Evolutionary conservation across 805 yeast species (phyloP), one percentile per base, ranked within the genome.

Genomic region (Metschnikowia aberdeeniae): DNA sequence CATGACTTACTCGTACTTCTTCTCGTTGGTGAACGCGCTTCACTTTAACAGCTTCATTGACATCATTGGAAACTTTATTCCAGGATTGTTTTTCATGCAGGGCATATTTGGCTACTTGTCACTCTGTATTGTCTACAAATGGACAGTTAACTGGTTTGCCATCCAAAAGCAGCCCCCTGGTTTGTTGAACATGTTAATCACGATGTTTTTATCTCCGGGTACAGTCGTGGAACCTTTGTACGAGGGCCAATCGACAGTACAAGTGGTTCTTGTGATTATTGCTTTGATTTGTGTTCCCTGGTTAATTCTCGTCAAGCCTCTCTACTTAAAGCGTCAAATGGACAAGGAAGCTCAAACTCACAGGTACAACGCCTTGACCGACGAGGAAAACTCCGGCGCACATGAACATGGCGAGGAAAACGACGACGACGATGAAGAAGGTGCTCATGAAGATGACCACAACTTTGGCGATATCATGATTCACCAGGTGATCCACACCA

Each of bases 401-500:
- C 45, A 40, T 20, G 54, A 49, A 36, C 60, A 57, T 30, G 60
- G 51, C 19, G 56, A 52, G 20, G 63, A 58, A 20, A 44, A 32
- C 35, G 81, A 72, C 31, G 80, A 70, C 13, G 78, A 72, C 39
- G 85, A 77, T 14, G 77, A 76, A n/a, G 73, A 47, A 45, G 80
- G 70, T 34, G 80, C 70, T 43, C 80, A 70, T 37, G 76, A 75
- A 52, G 79, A 72, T 32, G 82, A 69, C 36, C 84, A 82, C 58
- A 78, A 83, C 50, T 87, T 92, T 62, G 97, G 97, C 38, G 99
- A 92, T 59, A 80, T 93, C 29, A 85, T 92, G 84, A 92, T 92
- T 56, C 97, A 92, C 66, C 99, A 92, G 68, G 96, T 92, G 20
- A 92, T 92, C 56, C 97, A 93, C 66, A 93, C 99, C 9, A 92